These are phyloP conservation scores for Gigaspora rosea DNA, from an alignment of 192 early-diverging fungal species.

Conservation along the genomic window DNA sequence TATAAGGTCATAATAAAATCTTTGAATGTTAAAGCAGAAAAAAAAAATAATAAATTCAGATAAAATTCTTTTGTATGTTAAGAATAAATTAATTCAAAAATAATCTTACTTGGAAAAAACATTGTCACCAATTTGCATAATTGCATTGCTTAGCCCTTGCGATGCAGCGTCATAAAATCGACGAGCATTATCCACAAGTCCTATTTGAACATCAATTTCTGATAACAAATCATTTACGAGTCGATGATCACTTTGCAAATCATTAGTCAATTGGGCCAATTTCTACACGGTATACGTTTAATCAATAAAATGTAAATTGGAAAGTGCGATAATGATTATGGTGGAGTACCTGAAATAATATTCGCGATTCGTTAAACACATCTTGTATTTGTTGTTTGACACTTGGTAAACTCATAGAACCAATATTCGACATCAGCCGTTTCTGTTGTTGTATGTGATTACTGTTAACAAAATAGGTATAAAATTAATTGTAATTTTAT, in stretches of 20 bases:
- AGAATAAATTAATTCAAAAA: not conserved
- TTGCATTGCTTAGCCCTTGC: not conserved
- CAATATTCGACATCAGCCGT: not conserved
- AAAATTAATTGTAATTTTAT: not conserved
- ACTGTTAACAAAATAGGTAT: not conserved
- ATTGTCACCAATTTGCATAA: conserved; percentile 10
- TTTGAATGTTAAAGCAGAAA: not conserved
- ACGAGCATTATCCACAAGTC: not conserved
- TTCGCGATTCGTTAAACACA: not conserved
- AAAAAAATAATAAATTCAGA: not conserved
- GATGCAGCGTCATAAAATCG: conserved; percentile 24
- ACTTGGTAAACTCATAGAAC: conserved; percentile 1
- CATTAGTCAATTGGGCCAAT: conserved; percentile 2
- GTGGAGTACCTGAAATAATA: conserved; percentile 9
- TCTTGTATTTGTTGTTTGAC: not conserved
- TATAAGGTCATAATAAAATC: conserved; percentile 27
- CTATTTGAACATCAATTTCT: not conserved
- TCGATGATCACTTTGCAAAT: not conserved
- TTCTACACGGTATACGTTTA: conserved; percentile 14
- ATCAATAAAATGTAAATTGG: not conserved
- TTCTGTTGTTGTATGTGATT: conserved; percentile 7
- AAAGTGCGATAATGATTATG: not conserved
- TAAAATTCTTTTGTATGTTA: not conserved
- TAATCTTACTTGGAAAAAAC: conserved; percentile 1
- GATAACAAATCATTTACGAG: not conserved